Base-by-base conservation (phyloP, 768 basidiomycete species). In the Boletus rex-veris region DNA sequence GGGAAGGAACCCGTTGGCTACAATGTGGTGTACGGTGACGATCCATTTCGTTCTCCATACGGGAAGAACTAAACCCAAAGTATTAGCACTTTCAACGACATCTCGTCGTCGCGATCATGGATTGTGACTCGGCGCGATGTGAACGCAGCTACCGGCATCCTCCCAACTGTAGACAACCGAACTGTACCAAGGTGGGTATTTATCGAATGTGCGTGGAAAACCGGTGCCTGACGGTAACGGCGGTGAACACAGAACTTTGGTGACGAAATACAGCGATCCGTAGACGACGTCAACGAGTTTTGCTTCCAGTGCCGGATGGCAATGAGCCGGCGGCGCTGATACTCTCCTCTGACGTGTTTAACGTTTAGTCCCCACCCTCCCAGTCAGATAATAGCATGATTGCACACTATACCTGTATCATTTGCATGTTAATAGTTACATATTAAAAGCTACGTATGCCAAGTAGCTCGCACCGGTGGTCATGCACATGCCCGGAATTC, bases 61-160 rank as follows among this genome's bases (percentile, higher is more conserved):
- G 42, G 24, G 30, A 50, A 35, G 57, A 11, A 31, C 57, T 65
- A 33, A 69, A 46, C 44, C 41, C 21, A 11, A 46, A 26, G 33
- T 14, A 10, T 28, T 55, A 90, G 88, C 88, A 90, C 67, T 90
- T 90, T 65, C 88, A 90, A 70, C 82, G 88, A 48, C 88, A 88
- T 58, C 68, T 83, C 37, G 78, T 90, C 54, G 74, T 83, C 46
- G 88, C 86, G 48, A 86, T 90, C 70, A 74, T 84, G 70, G 88
- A 90, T 66, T 90, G 88, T 73, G 81, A 83, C 66, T 83, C 80
- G 10, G 62, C 64, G 35, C 77, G 73, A 35, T 90, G 88, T 72
- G 80, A 84, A 66, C 77, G 77, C 59, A 88, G 86, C 62, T 76
- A 77, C 52, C 73, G 72, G 59, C 88, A 90, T 64, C 77, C 80